These are phyloP conservation scores for Skeletonema costatum DNA, from an alignment of 108 stramenopile species.

Conservation along the genomic window DNA sequence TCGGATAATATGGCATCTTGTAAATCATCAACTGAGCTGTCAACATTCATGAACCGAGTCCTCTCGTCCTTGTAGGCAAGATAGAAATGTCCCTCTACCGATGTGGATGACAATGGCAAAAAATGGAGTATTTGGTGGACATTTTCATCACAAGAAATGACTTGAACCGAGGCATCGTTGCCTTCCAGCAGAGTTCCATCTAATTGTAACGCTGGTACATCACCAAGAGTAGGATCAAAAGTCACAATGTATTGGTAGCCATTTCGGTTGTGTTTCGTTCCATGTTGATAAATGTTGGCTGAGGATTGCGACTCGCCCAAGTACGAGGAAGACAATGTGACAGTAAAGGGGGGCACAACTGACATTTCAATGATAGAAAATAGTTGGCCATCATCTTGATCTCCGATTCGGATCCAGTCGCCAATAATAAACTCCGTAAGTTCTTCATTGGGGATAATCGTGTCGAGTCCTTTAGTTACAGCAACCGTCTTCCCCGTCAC, in stretches of 20 bases:
- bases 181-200: constrained; percentile 46
- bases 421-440: constrained; percentile 49
- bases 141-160: constrained; percentile 63
- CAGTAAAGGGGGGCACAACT: constrained; percentile 33
- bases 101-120: background rate
- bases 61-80: constrained; percentile 44
- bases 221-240: constrained; percentile 71
- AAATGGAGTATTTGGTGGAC: constrained; percentile 41
- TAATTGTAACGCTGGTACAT: constrained; percentile 53
- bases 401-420: constrained; percentile 75
- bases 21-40: constrained; percentile 41
- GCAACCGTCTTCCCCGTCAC: constrained; percentile 43
- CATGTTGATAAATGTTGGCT: constrained; percentile 47
- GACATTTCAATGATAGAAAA: constrained; percentile 54
- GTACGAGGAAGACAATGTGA: constrained; percentile 59
- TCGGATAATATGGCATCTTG: constrained; percentile 38
- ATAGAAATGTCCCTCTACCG: constrained; percentile 56
- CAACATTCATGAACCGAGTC: constrained; percentile 51
- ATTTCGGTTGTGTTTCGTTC: constrained; percentile 5
- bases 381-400: constrained; percentile 35
- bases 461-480: constrained; percentile 53
- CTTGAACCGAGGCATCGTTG: constrained; percentile 13
- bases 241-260: constrained; percentile 79
- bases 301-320: constrained; percentile 26
- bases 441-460: constrained; percentile 28